These are phyloP conservation scores for Malus fusca DNA, from an alignment of 306 rosid genomes.

Conservation along the genomic window DNA sequence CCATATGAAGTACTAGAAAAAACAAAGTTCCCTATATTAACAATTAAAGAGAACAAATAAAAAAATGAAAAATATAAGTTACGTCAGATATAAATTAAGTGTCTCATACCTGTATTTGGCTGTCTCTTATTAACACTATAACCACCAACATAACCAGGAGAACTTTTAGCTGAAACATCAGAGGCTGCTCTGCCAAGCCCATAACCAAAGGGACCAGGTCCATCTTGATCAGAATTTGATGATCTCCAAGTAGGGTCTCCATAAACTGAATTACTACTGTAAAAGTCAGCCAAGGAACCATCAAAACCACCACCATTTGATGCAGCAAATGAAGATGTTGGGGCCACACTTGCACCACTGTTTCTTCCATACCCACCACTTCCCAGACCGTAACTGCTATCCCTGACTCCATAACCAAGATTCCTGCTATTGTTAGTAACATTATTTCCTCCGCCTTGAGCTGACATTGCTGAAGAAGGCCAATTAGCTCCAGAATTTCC, in stretches of 20 bases:
- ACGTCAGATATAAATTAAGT: background rate
- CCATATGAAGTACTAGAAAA: background rate
- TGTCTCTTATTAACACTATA: conserved; percentile 64
- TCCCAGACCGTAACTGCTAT: conserved; percentile 41
- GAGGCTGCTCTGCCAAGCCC: conserved; percentile 67
- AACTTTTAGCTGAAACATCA: conserved; percentile 54
- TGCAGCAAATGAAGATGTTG: conserved; percentile 34
- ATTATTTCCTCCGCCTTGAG: conserved; percentile 45
- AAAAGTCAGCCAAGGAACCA: conserved; percentile 24
- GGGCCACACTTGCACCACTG: conserved; percentile 27
- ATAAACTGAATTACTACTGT: conserved; percentile 12
- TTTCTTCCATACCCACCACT: conserved; percentile 54
- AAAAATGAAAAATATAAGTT: background rate
- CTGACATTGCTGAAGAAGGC: conserved; percentile 43
- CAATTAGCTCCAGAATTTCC: conserved; percentile 50
- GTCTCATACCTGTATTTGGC: conserved; percentile 56
- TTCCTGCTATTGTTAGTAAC: conserved; percentile 38
- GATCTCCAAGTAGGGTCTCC: conserved; percentile 64
- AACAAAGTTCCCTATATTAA: background rate
- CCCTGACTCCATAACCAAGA: conserved; percentile 43
- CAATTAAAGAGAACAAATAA: background rate
- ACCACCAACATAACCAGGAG: conserved; percentile 59
- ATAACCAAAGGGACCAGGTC: conserved; percentile 51
- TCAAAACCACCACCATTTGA: conserved; percentile 35
- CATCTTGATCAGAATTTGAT: conserved; percentile 52